phyloP scores from a whole-genome alignment of 768 basidiomycete genomes.

The Hygrocybe punicea region DNA sequence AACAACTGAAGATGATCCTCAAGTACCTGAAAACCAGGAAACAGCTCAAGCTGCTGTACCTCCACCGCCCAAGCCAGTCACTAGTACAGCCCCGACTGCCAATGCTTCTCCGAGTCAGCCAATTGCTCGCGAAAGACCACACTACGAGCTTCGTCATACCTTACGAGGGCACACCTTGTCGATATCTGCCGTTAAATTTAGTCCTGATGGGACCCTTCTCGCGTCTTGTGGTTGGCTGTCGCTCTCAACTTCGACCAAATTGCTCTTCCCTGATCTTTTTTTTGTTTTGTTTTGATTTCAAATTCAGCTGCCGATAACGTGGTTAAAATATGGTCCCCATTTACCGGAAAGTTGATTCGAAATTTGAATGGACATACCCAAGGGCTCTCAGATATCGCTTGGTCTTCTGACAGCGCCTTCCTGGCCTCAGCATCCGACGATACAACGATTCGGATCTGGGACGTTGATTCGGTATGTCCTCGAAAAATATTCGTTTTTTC shows the following conservation, averaged over 20 bases:
- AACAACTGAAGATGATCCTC: slow-evolving; percentile 82
- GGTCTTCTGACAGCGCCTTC: slow-evolving; percentile 79
- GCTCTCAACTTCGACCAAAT: neutral
- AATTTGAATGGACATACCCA: slow-evolving; percentile 72
- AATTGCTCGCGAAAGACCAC: slow-evolving; percentile 49
- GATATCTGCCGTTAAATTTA: slow-evolving; percentile 88
- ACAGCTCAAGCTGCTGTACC: slow-evolving; percentile 38
- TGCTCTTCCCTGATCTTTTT: neutral
- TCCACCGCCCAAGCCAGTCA: slow-evolving; percentile 27
- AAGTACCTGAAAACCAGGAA: slow-evolving; percentile 60
- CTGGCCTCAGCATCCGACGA: slow-evolving; percentile 94
- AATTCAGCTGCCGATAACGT: slow-evolving; percentile 67
- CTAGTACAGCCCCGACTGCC: slow-evolving; percentile 34
- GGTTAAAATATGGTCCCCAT: slow-evolving; percentile 81
- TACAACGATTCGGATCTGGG: slow-evolving; percentile 84
- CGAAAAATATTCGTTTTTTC: neutral
- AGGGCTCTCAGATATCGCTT: slow-evolving; percentile 86
- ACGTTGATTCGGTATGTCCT: slow-evolving; percentile 67
- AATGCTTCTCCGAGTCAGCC: slow-evolving; percentile 30
- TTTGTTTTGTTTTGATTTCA: slow-evolving; percentile 6
- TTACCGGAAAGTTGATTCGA: slow-evolving; percentile 71
- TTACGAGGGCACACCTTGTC: slow-evolving; percentile 76
- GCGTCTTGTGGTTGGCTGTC: slow-evolving; percentile 77
- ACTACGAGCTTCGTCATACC: slow-evolving; percentile 65
- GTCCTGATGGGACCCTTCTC: slow-evolving; percentile 78